Conservation (phyloP, 495 filamentous ascomycete genomes). For the Apiosordaria backusii region DNA sequence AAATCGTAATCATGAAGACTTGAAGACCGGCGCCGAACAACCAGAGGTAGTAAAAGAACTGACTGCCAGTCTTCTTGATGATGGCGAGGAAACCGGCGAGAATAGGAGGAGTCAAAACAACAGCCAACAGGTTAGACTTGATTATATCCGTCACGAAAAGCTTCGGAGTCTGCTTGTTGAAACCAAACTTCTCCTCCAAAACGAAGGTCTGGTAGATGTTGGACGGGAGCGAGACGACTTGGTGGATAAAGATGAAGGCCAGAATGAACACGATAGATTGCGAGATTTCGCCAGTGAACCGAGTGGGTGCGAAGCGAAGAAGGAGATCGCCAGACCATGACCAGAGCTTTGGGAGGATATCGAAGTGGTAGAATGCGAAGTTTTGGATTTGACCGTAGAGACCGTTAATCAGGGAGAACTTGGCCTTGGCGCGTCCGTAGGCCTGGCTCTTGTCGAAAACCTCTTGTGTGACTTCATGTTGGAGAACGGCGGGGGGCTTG, state of each 20-base stretch:
- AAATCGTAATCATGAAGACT: constrained; percentile 91
- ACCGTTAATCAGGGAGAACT: constrained; percentile 73
- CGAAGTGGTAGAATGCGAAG: constrained; percentile 79
- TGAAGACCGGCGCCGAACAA: constrained; percentile 83
- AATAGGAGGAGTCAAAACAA: constrained; percentile 77
- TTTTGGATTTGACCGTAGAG: constrained; percentile 85
- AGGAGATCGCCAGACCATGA: constrained; percentile 70
- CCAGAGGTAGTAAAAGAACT: constrained; percentile 98
- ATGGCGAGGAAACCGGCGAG: constrained; percentile 88
- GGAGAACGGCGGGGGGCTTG: constrained; percentile 76
- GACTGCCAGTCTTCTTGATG: constrained; percentile 81
- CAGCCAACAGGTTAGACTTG: constrained; percentile 79
- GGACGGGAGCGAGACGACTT: constrained; percentile 72
- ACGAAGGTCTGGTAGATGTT: constrained; percentile 92
- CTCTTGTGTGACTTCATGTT: constrained; percentile 80
- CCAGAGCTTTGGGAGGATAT: constrained; percentile 90
- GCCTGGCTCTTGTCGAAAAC: constrained; percentile 95
- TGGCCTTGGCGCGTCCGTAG: constrained; percentile 92
- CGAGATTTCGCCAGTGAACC: constrained; percentile 86
- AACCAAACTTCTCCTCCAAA: constrained; percentile 93
- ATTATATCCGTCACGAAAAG: constrained; percentile 89
- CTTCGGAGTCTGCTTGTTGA: constrained; percentile 93
- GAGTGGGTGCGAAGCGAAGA: constrained; percentile 64
- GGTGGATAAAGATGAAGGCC: constrained; percentile 75
- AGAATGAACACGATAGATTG: constrained; percentile 93